These are phyloP conservation scores for Lodderomyces theae DNA, from an alignment of 1,139 yeast species.

Conservation along the genomic window DNA sequence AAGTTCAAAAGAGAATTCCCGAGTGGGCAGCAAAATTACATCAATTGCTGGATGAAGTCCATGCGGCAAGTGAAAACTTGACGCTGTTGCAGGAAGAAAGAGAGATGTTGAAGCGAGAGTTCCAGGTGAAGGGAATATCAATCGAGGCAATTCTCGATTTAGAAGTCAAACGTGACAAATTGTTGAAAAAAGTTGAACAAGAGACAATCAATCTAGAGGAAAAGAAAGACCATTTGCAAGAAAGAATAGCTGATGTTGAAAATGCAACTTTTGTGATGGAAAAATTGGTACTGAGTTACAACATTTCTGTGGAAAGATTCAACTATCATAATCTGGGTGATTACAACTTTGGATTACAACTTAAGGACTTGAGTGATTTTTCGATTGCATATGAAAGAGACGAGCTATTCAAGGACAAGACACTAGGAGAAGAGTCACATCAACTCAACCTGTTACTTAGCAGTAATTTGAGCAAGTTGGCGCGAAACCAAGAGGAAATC, in stretches of 20 bases:
- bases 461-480: slow-evolving; percentile 26
- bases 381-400: slow-evolving; percentile 26
- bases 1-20: slow-evolving; percentile 59
- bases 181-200: slow-evolving; percentile 55
- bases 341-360: slow-evolving; percentile 27
- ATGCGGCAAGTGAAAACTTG: slow-evolving; percentile 19
- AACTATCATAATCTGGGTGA: slow-evolving; percentile 19
- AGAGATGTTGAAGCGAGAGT: slow-evolving; percentile 42
- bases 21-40: slow-evolving; percentile 50
- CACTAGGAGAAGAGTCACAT: slow-evolving; percentile 36
- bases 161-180: slow-evolving; percentile 57
- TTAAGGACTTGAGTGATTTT: slow-evolving; percentile 25
- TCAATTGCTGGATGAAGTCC: slow-evolving; percentile 8
- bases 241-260: slow-evolving; percentile 48
- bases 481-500: slow-evolving; percentile 1
- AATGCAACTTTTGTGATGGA: slow-evolving; percentile 51
- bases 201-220: slow-evolving; percentile 43
- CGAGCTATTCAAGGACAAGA: slow-evolving; percentile 29
- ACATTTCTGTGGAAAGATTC: slow-evolving; percentile 50
- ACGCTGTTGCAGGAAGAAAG: slow-evolving; percentile 45
- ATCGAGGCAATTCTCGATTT: slow-evolving; percentile 61
- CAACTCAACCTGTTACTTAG: slow-evolving; percentile 48
- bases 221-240: slow-evolving; percentile 34
- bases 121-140: slow-evolving; percentile 56
- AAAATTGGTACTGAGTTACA: slow-evolving; percentile 52